Percentiles rank a stretch among this genome's conserved stretches.
Conservation (phyloP, 805 yeast genomes). For the Torulaspora quercuum region DNA sequence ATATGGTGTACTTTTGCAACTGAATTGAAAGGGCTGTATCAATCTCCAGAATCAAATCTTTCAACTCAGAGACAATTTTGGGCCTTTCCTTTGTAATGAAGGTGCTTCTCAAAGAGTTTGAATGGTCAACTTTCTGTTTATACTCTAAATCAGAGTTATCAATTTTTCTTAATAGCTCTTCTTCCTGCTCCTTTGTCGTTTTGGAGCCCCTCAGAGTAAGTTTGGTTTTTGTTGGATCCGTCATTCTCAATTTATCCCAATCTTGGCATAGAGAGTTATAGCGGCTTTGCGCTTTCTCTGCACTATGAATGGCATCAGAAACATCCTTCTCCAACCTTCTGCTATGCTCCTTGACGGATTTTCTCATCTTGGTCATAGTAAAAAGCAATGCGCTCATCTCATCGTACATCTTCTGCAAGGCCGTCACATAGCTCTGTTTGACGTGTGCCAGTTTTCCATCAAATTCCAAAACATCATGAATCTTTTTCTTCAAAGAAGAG, state of each 20-base stretch:
- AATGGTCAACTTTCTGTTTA: slow-evolving; percentile 66
- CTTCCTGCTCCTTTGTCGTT: slow-evolving; percentile 81
- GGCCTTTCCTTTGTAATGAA: slow-evolving; percentile 76
- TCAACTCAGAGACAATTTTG: slow-evolving; percentile 62
- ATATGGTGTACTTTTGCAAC: slow-evolving; percentile 82
- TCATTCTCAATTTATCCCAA: slow-evolving; percentile 70
- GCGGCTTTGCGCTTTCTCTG: slow-evolving; percentile 81
- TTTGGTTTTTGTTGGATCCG: slow-evolving; percentile 82
- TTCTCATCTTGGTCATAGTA: slow-evolving; percentile 69
- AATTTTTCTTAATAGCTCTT: slow-evolving; percentile 76
- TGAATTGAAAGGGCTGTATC: slow-evolving; percentile 89
- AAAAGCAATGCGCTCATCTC: slow-evolving; percentile 70
- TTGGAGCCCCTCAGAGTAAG: slow-evolving; percentile 76
- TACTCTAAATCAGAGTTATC: slow-evolving; percentile 84
- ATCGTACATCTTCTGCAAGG: slow-evolving; percentile 79
- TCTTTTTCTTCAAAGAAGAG: slow-evolving; percentile 55
- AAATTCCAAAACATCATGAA: slow-evolving; percentile 66
- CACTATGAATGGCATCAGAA: slow-evolving; percentile 71
- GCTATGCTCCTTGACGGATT: slow-evolving; percentile 76
- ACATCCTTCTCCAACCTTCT: slow-evolving; percentile 80
- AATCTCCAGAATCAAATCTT: slow-evolving; percentile 75
- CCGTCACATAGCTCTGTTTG: slow-evolving; percentile 71
- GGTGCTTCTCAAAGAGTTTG: slow-evolving; percentile 70
- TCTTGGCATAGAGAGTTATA: slow-evolving; percentile 82
- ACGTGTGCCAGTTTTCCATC: slow-evolving; percentile 76